phyloP scores from a whole-genome alignment of 208 protist species.

The Plasmodiophora brassicae region DNA sequence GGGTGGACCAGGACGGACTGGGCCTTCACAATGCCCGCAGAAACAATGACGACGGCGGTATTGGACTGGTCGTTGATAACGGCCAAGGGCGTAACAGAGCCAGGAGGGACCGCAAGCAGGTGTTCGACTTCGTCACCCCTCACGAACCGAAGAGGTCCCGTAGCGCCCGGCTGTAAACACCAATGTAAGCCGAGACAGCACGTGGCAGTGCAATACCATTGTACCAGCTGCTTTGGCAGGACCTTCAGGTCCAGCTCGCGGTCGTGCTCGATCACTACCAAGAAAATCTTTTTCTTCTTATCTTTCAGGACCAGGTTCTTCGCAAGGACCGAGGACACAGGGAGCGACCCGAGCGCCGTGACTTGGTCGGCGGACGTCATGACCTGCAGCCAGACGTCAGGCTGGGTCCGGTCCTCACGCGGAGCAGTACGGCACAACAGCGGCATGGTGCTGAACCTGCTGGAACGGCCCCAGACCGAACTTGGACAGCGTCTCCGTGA shows the following conservation, averaged over 20 bases:
- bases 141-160: neutral
- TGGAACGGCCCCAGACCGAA: neutral
- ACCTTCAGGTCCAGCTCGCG: conserved; percentile 26
- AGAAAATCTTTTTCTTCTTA: conserved; percentile 26
- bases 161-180: neutral
- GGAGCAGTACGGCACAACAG: neutral
- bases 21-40: neutral
- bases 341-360: neutral
- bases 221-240: conserved; percentile 34
- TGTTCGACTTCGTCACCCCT: neutral
- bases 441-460: neutral
- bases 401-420: neutral
- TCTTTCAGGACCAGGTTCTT: conserved; percentile 35
- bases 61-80: neutral
- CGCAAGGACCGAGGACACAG: neutral
- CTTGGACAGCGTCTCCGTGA: neutral
- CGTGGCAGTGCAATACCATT: neutral
- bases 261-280: neutral
- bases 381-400: neutral
- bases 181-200: neutral
- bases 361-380: neutral
- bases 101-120: neutral
- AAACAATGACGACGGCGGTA: neutral
- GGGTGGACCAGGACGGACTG: neutral
- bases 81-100: conserved; percentile 24